Conservation (phyloP, 1,139 yeast species). For the Debaryomyces subglobosus region DNA sequence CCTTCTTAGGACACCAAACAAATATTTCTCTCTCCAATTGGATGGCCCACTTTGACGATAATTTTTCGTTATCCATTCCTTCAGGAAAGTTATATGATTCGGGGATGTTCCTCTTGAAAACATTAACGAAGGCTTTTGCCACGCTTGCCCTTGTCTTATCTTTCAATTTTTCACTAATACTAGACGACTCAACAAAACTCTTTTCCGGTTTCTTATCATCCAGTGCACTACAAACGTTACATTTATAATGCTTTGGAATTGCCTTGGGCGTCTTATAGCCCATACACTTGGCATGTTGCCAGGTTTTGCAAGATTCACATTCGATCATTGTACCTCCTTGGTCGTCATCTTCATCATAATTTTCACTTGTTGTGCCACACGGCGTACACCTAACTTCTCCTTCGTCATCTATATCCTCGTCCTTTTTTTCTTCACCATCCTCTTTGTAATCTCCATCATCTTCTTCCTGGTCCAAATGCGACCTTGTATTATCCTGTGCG, state of each 20-base stretch:
- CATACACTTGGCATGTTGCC: constrained; percentile 87
- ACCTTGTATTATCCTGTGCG: constrained; percentile 10
- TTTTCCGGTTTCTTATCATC: background rate
- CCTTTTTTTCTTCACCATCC: constrained; percentile 10
- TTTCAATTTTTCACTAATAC: constrained; percentile 21
- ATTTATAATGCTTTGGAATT: constrained; percentile 37
- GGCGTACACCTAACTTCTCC: constrained; percentile 64
- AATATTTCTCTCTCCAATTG: constrained; percentile 46
- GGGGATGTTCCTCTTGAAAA: constrained; percentile 47
- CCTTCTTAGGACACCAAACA: constrained; percentile 24
- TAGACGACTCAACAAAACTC: constrained; percentile 5
- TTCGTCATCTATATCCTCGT: constrained; percentile 34
- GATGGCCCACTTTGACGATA: constrained; percentile 40
- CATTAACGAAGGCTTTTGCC: constrained; percentile 41
- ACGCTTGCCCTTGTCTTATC: constrained; percentile 40
- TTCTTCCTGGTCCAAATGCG: constrained; percentile 11
- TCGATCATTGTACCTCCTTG: constrained; percentile 70
- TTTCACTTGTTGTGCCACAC: constrained; percentile 67
- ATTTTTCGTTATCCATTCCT: constrained; percentile 29
- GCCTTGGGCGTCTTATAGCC: constrained; percentile 39
- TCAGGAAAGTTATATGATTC: constrained; percentile 31
- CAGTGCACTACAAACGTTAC: constrained; percentile 30
- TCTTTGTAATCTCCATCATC: constrained; percentile 15
- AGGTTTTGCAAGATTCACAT: constrained; percentile 75
- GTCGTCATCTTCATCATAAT: constrained; percentile 63